Evolutionary conservation across 2,329 filamentous ascomycete genomes (phyloP), one percentile per base, ranked within the genome.

Genomic region (Huntiella bhutanensis): DNA sequence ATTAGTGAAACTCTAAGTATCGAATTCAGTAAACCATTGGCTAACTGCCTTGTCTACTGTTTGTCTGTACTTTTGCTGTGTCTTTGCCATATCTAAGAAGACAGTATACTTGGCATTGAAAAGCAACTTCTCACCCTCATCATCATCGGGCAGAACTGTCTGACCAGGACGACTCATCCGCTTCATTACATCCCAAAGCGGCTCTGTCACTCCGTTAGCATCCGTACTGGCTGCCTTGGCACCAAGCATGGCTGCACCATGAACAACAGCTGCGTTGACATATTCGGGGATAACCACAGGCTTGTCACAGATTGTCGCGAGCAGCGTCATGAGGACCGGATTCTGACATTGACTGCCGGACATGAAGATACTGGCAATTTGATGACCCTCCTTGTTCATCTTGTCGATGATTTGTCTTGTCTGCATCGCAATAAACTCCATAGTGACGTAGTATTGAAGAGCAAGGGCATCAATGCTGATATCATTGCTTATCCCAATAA

Each of bases 371-470:
- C 81, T 88, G 43, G 72, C 77, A 60, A 98, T 87, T 54, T 73
- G 68, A 64, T 98, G 91, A 7, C 91, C 91, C 1, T 85, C 70
- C 41, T 73, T 68, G 68, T 96, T 98, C 87, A 98, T 95, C 33
- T 81, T 74, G 56, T 92, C 81, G 52, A 98, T 73, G 56, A 98
- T 98, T 62, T 98, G 91, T 49, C 83, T 79, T 0, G 91, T 98
- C 63, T 98, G 91, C 61, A 96, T 74, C 28, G 91, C 87, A 56
- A 98, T 96, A 63, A 96, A 96, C 65, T 98, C 91, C 75, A 98
- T 85, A 3, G 88, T 92, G 17, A 77, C 84, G 58, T 95, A 96
- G 66, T 98, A 98, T 65, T 87, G 80, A 16, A 95, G 66, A 1
- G 88, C 87, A 44, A 98, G 75, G 45, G 84, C 81, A 57, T 94